A percentile compares a stretch with the other conserved stretches of the same genome.
These are phyloP conservation scores for Leccinum boreale DNA, from an alignment of 768 basidiomycete species.

Conservation along the genomic window DNA sequence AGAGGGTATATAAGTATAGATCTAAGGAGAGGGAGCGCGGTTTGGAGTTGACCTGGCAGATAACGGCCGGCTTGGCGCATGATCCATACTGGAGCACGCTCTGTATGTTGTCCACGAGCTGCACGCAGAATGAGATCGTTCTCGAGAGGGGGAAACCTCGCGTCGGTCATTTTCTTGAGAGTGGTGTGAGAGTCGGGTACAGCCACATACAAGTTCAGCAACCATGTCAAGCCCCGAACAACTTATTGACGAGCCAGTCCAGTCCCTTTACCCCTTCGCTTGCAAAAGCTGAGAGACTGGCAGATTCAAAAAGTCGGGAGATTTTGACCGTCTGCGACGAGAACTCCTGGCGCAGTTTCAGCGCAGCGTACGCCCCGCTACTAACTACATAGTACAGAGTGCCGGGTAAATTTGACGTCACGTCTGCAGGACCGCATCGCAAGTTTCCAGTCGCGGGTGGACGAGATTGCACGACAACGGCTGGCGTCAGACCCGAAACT, in stretches of 20 bases:
- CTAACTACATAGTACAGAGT: background rate
- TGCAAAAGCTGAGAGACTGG: background rate
- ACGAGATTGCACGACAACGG: conserved; percentile 58
- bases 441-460: conserved; percentile 55
- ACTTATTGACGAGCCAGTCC: conserved; percentile 60
- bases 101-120: conserved; percentile 82
- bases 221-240: conserved; percentile 52
- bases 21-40: background rate
- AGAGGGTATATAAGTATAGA: background rate
- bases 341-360: conserved; percentile 63
- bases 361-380: conserved; percentile 45
- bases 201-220: conserved; percentile 21
- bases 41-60: conserved; percentile 66
- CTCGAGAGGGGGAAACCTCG: conserved; percentile 64
- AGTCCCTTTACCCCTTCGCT: background rate
- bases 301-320: conserved; percentile 78
- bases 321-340: conserved; percentile 69
- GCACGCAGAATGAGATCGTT: conserved; percentile 91
- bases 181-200: background rate
- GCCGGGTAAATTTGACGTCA: background rate
- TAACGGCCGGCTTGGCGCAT: conserved; percentile 98
- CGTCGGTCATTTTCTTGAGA: conserved; percentile 31
- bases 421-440: conserved; percentile 44
- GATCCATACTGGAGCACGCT: conserved; percentile 96
- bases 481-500: conserved; percentile 53